Evolutionary conservation across 2,329 filamentous ascomycete species (phyloP), one percentile per base, ranked within the genome.

Genomic region (Incumbomyces lentus): DNA sequence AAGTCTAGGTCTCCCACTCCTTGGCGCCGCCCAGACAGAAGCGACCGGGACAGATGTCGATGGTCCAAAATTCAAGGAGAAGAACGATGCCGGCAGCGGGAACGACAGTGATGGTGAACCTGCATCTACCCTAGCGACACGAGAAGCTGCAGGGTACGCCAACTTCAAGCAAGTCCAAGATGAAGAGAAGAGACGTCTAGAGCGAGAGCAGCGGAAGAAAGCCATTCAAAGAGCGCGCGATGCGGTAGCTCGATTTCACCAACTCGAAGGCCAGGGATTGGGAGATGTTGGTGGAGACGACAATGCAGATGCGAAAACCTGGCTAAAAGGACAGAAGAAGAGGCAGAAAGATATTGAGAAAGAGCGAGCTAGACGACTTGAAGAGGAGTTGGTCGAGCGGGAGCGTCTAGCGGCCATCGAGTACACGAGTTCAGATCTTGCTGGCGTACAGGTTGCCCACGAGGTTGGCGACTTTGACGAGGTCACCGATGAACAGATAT

Each of bases 281-380:
- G 92, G 85, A 40, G 92, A 96, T 31, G 71, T 69, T 0, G 82
- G 81, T 37, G 40, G n/a, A 26, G 50, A 29, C 7, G 79, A 77
- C 2, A 77, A 71, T 5, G 56, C 84, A 19, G 86, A 94, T 62
- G 86, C 90, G 12, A 85, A 85, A 62, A 74, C 84, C 1, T 98
- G 92, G 92, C 65, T 98, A 50, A 78, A 84, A 56, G 82, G 82
- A 49, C 83, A 90, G 64, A 96, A 94, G 74, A 96, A 94, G 71
- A 76, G 89, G 43, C 87, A 94, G 64, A 94, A 88, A 74, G 86
- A 89, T 67, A 89, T 96, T 33, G 84, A 80, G 55, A 76, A 78
- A 61, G 71, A 82, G 38, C 82, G 86, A 57, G 80, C 82, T 26
- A 77, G 84, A 55, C 75, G 74, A 60, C 64, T 78, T 44, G 85